These are phyloP conservation scores for Prosopis cineraria DNA, from an alignment of 306 rosid genomes.

Conservation along the genomic window DNA sequence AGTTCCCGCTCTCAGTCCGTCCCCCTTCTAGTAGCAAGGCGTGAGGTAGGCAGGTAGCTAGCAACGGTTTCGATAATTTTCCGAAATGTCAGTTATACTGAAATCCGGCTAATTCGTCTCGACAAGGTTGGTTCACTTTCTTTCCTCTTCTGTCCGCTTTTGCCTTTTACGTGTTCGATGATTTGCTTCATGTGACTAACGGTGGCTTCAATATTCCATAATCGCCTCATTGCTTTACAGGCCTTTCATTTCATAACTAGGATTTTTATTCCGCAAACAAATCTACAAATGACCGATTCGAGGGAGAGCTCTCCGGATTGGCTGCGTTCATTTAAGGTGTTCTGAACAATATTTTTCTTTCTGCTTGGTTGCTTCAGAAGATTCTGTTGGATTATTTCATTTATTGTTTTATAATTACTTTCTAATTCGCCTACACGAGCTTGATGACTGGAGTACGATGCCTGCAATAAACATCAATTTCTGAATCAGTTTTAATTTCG, in stretches of 20 bases:
- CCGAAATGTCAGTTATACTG: not conserved
- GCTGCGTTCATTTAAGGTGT: slow-evolving; percentile 82
- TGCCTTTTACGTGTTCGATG: slow-evolving; percentile 33
- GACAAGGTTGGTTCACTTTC: not conserved
- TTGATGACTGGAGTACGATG: not conserved
- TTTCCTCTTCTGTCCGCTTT: not conserved
- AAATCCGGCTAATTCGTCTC: not conserved
- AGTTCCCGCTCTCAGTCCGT: slow-evolving; percentile 22
- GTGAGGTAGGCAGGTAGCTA: not conserved
- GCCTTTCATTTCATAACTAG: not conserved
- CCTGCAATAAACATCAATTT: not conserved
- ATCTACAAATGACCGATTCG: slow-evolving; percentile 59
- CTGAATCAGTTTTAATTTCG: not conserved
- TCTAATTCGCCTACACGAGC: not conserved
- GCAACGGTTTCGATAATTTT: not conserved
- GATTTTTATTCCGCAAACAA: slow-evolving; percentile 7
- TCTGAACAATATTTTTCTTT: not conserved
- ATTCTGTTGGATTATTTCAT: slow-evolving; percentile 4
- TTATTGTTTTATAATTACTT: not conserved
- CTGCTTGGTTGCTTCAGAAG: not conserved
- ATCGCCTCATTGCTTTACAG: slow-evolving; percentile 15
- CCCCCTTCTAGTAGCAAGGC: not conserved
- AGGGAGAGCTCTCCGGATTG: slow-evolving; percentile 92
- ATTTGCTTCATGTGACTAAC: slow-evolving; percentile 20
- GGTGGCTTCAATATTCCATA: not conserved